Base-by-base conservation (phyloP, 192 early-diverging fungal species). In the Linnemannia elongata region DNA sequence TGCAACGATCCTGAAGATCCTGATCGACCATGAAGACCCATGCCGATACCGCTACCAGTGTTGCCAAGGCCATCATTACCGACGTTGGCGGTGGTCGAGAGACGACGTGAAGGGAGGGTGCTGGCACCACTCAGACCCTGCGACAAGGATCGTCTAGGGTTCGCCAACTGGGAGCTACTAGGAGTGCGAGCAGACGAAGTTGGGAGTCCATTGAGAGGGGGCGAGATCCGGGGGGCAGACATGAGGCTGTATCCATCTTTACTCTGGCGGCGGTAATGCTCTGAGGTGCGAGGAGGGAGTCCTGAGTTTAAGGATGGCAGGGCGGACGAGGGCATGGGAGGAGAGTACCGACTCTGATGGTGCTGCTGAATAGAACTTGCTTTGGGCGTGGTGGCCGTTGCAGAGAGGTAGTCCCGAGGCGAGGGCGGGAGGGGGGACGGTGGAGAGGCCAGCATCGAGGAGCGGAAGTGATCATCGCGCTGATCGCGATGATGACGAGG, bases 241-340 rank as follows among this genome's bases (percentile, higher is more conserved):
- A 82, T 57, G 41, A 82, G 52, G 41, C 74, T 82, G 38, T 82
- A 74, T 9, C 73, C 74, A 70, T 82, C 80, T 36, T 38, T 82
- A 12, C 80, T 82, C 60, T 68, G 80, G 30, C 80, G 74, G 33
- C 80, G 57, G 54, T 76, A 75, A 71, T 82, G 80, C 15, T 82
- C 80, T 20, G 74, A 75, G n/a, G 44, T 52, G 8, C 79, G 72
- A 9, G 79, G 42, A 27, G 54, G 39, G 2, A 49, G 13, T 0
- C 1, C 35, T 13, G 38, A 33, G 10, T 18, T 22, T 36, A 42
- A 35, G 5, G 30, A 30, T 17, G 74, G 49, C 12, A 66, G 13
- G 12, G 35, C 30, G 36, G 74, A 54, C 17, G 41, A 36, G 0
- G 47, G 33, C 17, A 75, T 63, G 20, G 74, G 73, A 44, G 80